A percentile compares a stretch with the other conserved stretches of the same genome.
Conservation (phyloP, 257 asterid species). For the Solanum peruvianum region DNA sequence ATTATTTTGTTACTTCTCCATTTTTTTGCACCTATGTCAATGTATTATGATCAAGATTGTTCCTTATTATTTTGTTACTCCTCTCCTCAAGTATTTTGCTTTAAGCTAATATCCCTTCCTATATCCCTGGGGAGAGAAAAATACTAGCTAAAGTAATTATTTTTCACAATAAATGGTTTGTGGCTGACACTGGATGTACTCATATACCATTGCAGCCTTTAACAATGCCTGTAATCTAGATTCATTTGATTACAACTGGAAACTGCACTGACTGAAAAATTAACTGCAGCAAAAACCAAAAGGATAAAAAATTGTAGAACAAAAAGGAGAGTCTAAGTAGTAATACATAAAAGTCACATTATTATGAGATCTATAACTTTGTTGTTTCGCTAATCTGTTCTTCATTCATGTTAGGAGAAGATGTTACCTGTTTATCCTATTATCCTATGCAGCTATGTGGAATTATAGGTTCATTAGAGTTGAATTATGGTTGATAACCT, state of each 20-base stretch:
- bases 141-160: neutral
- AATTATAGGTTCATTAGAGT: neutral
- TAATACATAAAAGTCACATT: neutral
- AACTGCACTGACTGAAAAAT: neutral
- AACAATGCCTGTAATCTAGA: neutral
- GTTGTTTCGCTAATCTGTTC: neutral
- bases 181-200: neutral
- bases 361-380: neutral
- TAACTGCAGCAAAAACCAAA: neutral
- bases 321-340: neutral
- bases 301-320: neutral
- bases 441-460: neutral
- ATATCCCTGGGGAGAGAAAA: neutral
- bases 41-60: neutral
- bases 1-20: neutral
- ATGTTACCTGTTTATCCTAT: neutral
- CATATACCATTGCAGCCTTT: neutral
- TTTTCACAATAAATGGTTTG: neutral
- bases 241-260: neutral
- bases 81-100: neutral
- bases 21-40: neutral
- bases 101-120: neutral
- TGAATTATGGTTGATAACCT: neutral
- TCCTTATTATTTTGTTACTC: neutral
- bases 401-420: neutral